These are phyloP conservation scores for Metschnikowia continentalis DNA, from an alignment of 805 yeast genomes.

Conservation along the genomic window DNA sequence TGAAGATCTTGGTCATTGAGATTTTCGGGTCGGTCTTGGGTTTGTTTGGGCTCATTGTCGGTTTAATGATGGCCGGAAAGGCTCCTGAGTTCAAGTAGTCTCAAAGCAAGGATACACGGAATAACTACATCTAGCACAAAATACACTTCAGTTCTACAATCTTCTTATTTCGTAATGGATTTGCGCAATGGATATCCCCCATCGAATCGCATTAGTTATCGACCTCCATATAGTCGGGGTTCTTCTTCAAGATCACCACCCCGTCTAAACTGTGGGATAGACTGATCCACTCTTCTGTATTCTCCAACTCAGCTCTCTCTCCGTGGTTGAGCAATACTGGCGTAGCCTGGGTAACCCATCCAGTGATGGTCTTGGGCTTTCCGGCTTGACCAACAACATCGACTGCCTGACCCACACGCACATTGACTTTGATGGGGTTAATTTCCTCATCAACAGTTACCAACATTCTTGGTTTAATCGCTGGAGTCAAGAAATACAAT, in stretches of 20 bases:
- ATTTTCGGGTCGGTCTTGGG: conserved; percentile 97
- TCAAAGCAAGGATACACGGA: not conserved
- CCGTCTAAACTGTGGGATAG: conserved; percentile 85
- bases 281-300: conserved; percentile 79
- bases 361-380: conserved; percentile 96
- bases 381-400: conserved; percentile 99
- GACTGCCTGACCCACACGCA: conserved; percentile 97
- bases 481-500: conserved; percentile 80
- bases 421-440: conserved; percentile 90
- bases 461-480: conserved; percentile 88
- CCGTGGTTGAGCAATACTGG: conserved; percentile 93
- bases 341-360: conserved; percentile 98
- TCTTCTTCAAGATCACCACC: conserved; percentile 84
- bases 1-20: conserved; percentile 93
- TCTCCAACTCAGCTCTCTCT: conserved; percentile 95
- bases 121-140: not conserved
- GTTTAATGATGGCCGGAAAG: conserved; percentile 93
- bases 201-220: conserved; percentile 26
- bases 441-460: conserved; percentile 88
- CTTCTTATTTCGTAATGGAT: not conserved
- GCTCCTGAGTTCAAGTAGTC: conserved; percentile 76
- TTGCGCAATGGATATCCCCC: not conserved
- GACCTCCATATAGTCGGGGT: conserved; percentile 75
- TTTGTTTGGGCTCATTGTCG: conserved; percentile 92
- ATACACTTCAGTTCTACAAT: conserved; percentile 3